Base-by-base conservation (phyloP, 2,329 filamentous ascomycete genomes). In the Venturia nashicola region DNA sequence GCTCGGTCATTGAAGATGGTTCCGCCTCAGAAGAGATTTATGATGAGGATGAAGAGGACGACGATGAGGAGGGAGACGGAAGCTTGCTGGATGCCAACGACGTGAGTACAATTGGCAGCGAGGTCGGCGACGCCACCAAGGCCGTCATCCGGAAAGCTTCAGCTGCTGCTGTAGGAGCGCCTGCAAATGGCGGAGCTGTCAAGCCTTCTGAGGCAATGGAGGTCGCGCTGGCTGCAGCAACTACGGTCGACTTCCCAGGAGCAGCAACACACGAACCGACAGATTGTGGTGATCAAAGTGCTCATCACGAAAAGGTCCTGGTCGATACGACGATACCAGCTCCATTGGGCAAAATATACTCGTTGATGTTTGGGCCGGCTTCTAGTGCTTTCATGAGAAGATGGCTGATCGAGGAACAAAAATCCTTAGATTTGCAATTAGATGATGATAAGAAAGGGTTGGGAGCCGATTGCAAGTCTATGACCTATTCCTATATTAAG, bases 281-380 rank as follows among this genome's bases (percentile, higher is more conserved):
- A 0, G 89, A 95, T 54, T 99, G 92, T 72, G 86, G 85, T 3
- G 94, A 99, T 70, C 75, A 80, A 5, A 83, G 83, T 43, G 83
- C 84, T 11, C 94, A 97, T 73, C 97, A 91, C 71, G 90, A 97
- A 67, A 91, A 88, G 71, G 76, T 89, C 2, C 79, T 97, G 48
- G 92, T 88, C 59, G 93, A 99, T 73, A 93, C 96, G 54, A 79
- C 88, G 4, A 87, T 99, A 61, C 82, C 88, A 0, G 94, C 93
- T 1, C 94, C 94, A 0, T 78, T 99, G 1, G 94, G 94, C 62
- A 95, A 96, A 72, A 86, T 97, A 39, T 99, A 95, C 74, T 88
- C 85, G 67, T 77, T 96, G 64, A 82, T 96, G 69, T 99, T 97
- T 71, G 94, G 95, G 0, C 83, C 89, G 2, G 83, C 81, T 1